Percentiles rank a stretch among this genome's conserved stretches.
Evolutionary conservation across 768 basidiomycete species (phyloP).

Genomic region (Calocera viscosa): DNA sequence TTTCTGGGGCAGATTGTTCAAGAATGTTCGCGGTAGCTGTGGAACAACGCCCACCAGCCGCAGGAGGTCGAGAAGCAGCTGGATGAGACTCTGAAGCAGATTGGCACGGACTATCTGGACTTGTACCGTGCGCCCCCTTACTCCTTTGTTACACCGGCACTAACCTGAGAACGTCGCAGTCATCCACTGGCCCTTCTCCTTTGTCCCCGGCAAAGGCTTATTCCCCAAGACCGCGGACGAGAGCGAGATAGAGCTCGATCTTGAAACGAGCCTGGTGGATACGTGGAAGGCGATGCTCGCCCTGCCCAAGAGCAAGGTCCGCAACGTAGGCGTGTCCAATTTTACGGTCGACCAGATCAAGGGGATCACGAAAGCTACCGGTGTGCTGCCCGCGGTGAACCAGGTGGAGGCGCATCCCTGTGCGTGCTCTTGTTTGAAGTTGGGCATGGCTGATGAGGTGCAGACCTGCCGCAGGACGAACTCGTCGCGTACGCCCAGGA

Average conservation of each 20-base stretch:
- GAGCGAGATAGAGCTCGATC: constrained; percentile 42
- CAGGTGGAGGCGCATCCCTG: constrained; percentile 78
- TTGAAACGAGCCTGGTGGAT: constrained; percentile 48
- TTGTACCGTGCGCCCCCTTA: constrained; percentile 47
- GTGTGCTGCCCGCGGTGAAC: constrained; percentile 61
- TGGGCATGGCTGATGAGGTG: neutral
- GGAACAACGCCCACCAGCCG: constrained; percentile 63
- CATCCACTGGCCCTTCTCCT: constrained; percentile 69
- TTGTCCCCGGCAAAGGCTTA: constrained; percentile 44
- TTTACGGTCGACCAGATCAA: constrained; percentile 55
- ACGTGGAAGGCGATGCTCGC: constrained; percentile 74
- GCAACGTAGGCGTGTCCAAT: constrained; percentile 71
- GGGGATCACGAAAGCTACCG: constrained; percentile 54
- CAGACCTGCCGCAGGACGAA: constrained; percentile 22
- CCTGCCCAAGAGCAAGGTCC: constrained; percentile 55
- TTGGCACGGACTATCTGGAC: constrained; percentile 67
- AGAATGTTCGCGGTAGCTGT: constrained; percentile 50
- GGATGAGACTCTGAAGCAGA: constrained; percentile 58
- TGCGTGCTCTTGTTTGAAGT: constrained; percentile 32
- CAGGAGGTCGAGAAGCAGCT: constrained; percentile 58
- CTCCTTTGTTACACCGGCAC: neutral
- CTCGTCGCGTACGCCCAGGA: constrained; percentile 56
- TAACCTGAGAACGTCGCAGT: constrained; percentile 36
- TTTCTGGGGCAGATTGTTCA: too few relatives aligned
- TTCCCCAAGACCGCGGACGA: constrained; percentile 31